These are phyloP conservation scores for Pleurotus giganteus DNA, from an alignment of 768 basidiomycete genomes.

Conservation along the genomic window DNA sequence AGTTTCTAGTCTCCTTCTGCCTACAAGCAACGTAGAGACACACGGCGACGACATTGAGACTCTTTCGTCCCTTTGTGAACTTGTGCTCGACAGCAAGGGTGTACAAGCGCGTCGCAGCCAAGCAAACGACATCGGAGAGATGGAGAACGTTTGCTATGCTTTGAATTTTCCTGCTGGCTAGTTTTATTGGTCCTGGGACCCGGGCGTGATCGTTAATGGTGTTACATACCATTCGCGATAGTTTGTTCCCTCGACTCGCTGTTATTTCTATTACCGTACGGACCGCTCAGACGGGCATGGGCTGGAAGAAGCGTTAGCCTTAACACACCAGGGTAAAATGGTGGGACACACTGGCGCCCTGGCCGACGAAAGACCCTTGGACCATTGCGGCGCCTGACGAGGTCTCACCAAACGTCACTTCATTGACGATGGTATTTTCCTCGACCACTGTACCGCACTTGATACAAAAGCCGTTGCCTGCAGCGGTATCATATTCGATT, in stretches of 20 bases:
- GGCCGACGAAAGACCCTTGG: slow-evolving; percentile 88
- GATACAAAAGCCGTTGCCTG: slow-evolving; percentile 83
- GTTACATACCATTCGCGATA: slow-evolving; percentile 74
- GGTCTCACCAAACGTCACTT: slow-evolving; percentile 95
- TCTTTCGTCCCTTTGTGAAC: slow-evolving; percentile 91
- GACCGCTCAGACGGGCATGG: slow-evolving; percentile 78
- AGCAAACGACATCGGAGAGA: slow-evolving; percentile 75
- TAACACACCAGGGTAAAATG: slow-evolving; percentile 4
- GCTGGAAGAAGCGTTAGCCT: slow-evolving; percentile 40
- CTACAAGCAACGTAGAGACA: slow-evolving; percentile 94
- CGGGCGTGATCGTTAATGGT: neutral
- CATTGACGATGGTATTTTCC: slow-evolving; percentile 91
- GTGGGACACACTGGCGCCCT: slow-evolving; percentile 77
- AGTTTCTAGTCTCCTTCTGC: slow-evolving; percentile 84
- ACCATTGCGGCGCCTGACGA: slow-evolving; percentile 92
- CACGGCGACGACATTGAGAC: slow-evolving; percentile 91
- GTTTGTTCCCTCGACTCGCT: slow-evolving; percentile 88
- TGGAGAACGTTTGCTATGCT: slow-evolving; percentile 76
- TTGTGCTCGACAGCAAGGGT: slow-evolving; percentile 92
- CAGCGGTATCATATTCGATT: slow-evolving; percentile 82
- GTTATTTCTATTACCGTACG: slow-evolving; percentile 76
- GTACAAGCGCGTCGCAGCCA: slow-evolving; percentile 84
- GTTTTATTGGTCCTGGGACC: neutral
- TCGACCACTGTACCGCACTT: slow-evolving; percentile 89
- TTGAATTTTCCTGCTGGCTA: slow-evolving; percentile 82